Evolutionary conservation across 2,329 filamentous ascomycete species (phyloP).

Genomic region (Fusarium xylarioides): DNA sequence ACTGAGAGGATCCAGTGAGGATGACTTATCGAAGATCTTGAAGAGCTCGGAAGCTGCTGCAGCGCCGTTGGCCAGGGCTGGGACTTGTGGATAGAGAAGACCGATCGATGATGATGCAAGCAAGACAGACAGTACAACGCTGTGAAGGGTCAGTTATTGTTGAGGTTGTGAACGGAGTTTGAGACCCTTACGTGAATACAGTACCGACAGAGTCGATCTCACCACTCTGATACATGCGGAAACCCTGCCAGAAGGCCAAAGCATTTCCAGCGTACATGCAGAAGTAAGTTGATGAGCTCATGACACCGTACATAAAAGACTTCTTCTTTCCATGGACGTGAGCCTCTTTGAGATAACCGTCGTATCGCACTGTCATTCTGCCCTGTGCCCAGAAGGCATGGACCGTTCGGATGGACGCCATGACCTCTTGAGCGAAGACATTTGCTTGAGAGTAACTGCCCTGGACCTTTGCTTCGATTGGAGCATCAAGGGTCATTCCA

Average conservation of each 20-base stretch:
- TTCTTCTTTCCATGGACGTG: slow-evolving; percentile 50
- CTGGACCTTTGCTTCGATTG: slow-evolving; percentile 45
- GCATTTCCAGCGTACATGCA: slow-evolving; percentile 52
- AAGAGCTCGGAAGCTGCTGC: slow-evolving; percentile 29
- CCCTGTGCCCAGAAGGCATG: slow-evolving; percentile 55
- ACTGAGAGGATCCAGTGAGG: slow-evolving; percentile 18
- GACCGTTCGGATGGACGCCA: slow-evolving; percentile 51
- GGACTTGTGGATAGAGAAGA: slow-evolving; percentile 20
- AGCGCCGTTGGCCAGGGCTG: slow-evolving; percentile 19
- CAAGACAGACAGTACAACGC: slow-evolving; percentile 24
- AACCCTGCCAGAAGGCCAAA: slow-evolving; percentile 56
- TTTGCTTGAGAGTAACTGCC: slow-evolving; percentile 44
- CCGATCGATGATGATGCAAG: slow-evolving; percentile 21
- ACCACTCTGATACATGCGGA: slow-evolving; percentile 47
- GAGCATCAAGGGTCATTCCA: slow-evolving; percentile 39
- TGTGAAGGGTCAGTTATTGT: background rate
- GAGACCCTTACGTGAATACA: slow-evolving; percentile 48
- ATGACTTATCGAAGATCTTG: slow-evolving; percentile 21
- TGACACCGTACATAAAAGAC: slow-evolving; percentile 46
- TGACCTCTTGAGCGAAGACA: slow-evolving; percentile 47
- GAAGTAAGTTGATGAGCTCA: slow-evolving; percentile 50
- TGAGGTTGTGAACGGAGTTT: rapidly evolving
- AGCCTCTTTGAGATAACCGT: slow-evolving; percentile 47
- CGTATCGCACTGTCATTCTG: slow-evolving; percentile 48
- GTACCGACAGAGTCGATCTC: slow-evolving; percentile 49